Evolutionary conservation across 352 stramenopile species (phyloP).

Genomic region (Globisporangium paddicum): DNA sequence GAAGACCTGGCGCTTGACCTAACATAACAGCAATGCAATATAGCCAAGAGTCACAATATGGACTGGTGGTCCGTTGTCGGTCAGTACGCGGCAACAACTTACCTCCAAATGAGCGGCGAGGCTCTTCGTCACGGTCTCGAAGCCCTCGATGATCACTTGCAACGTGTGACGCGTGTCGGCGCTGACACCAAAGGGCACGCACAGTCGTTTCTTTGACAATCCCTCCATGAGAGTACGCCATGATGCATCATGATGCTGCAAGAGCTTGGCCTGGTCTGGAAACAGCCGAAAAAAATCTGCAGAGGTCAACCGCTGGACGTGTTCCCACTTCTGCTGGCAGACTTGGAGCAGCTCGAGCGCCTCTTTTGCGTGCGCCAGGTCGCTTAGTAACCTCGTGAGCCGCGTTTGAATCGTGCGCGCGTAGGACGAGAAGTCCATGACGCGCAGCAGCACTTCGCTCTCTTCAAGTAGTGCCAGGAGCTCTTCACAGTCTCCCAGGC

Average conservation of each 20-base stretch:
- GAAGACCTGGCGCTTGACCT: slow-evolving; percentile 59
- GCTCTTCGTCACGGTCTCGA: slow-evolving; percentile 40
- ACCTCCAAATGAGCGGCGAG: slow-evolving; percentile 59
- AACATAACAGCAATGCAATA: not conserved
- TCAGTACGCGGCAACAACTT: not conserved
- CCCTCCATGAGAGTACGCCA: slow-evolving; percentile 49
- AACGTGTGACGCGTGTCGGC: slow-evolving; percentile 38
- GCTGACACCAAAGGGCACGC: slow-evolving; percentile 50
- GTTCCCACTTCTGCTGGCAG: slow-evolving; percentile 65
- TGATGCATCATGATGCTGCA: slow-evolving; percentile 44
- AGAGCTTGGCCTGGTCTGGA: slow-evolving; percentile 46
- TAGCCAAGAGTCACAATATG: not conserved
- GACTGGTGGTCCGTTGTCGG: not conserved
- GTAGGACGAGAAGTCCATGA: slow-evolving; percentile 73
- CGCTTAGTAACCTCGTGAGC: slow-evolving; percentile 39
- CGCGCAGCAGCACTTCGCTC: slow-evolving; percentile 62
- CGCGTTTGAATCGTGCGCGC: slow-evolving; percentile 42
- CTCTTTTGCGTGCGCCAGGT: slow-evolving; percentile 44
- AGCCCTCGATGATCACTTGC: slow-evolving; percentile 37
- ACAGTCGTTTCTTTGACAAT: slow-evolving; percentile 44
- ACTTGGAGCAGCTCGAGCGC: slow-evolving; percentile 46
- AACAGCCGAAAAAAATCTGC: slow-evolving; percentile 57
- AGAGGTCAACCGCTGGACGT: slow-evolving; percentile 55
- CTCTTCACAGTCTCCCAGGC: slow-evolving; percentile 53
- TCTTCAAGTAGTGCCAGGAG: slow-evolving; percentile 57